These are phyloP conservation scores for Fusarium floridanum DNA, from an alignment of 2,329 filamentous ascomycete species.

Conservation along the genomic window DNA sequence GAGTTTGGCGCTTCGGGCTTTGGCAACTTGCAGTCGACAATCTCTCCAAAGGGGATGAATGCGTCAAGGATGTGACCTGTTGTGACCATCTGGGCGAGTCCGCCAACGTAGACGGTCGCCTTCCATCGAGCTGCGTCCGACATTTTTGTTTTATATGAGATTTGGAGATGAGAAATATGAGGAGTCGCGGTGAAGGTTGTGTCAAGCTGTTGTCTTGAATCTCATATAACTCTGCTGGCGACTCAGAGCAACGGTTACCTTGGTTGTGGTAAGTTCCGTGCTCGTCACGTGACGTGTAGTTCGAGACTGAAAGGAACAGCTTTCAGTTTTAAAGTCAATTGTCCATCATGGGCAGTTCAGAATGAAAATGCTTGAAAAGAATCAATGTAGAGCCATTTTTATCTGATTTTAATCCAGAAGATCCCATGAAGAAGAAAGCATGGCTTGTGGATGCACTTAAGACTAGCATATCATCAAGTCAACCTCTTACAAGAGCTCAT, in stretches of 20 bases:
- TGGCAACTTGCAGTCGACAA: constrained; percentile 89
- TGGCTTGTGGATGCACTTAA: not conserved
- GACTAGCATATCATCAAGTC: not conserved
- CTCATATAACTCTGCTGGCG: constrained; percentile 21
- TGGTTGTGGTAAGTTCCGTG: constrained; percentile 24
- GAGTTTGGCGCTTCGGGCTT: constrained; percentile 87
- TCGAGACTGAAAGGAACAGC: not conserved
- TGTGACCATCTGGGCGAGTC: constrained; percentile 84
- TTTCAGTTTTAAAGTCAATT: not conserved
- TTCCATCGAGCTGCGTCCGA: constrained; percentile 87
- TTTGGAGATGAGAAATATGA: constrained; percentile 1
- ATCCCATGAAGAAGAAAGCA: not conserved
- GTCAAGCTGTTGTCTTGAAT: constrained; percentile 18
- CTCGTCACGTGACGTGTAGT: constrained; percentile 36
- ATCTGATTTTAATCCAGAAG: no score
- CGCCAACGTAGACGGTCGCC: constrained; percentile 92
- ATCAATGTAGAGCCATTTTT: not conserved
- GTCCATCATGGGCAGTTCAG: not conserved
- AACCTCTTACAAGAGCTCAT: not conserved
- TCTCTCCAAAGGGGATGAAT: constrained; percentile 97
- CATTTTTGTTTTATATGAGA: constrained; percentile 63
- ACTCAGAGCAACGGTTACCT: constrained; percentile 11
- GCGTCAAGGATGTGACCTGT: constrained; percentile 83
- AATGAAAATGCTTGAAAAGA: not conserved
- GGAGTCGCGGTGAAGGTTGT: constrained; percentile 2